Percentiles rank a stretch among this genome's conserved stretches.
Evolutionary conservation across 768 basidiomycete species (phyloP).

Genomic region (Boletus rufocinnamomeus): DNA sequence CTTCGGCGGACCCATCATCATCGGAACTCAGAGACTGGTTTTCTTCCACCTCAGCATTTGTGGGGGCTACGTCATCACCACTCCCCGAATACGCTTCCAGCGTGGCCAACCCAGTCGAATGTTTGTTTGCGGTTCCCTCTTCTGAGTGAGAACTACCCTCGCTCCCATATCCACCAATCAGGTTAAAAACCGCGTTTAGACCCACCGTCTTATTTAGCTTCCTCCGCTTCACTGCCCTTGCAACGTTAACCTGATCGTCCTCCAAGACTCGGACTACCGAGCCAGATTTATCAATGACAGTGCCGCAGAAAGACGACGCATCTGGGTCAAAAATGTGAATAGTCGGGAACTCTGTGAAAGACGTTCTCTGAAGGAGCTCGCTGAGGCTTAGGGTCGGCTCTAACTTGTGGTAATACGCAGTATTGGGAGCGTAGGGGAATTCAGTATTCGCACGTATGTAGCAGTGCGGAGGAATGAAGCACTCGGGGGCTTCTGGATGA

Average conservation of each 20-base stretch:
- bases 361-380: slow-evolving; percentile 53
- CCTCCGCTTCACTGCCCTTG: slow-evolving; percentile 52
- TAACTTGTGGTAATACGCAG: slow-evolving; percentile 55
- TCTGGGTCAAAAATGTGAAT: slow-evolving; percentile 71
- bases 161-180: slow-evolving; percentile 65
- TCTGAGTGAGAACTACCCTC: slow-evolving; percentile 42
- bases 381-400: slow-evolving; percentile 51
- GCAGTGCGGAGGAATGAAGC: slow-evolving; percentile 58
- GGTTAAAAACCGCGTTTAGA: slow-evolving; percentile 54
- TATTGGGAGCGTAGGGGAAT: slow-evolving; percentile 27
- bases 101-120: slow-evolving; percentile 18
- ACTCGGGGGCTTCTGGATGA: slow-evolving; percentile 55
- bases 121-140: slow-evolving; percentile 10
- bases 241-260: slow-evolving; percentile 26
- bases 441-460: slow-evolving; percentile 53
- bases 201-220: slow-evolving; percentile 55
- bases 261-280: slow-evolving; percentile 25
- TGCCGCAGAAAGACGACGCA: slow-evolving; percentile 54
- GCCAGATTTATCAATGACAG: slow-evolving; percentile 58
- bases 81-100: slow-evolving; percentile 29
- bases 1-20: slow-evolving; percentile 16
- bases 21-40: slow-evolving; percentile 12
- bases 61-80: slow-evolving; percentile 12
- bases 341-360: slow-evolving; percentile 83
- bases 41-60: slow-evolving; percentile 18